phyloP scores from a whole-genome alignment of 2,329 filamentous ascomycete genomes.

The Clonostachys solani region DNA sequence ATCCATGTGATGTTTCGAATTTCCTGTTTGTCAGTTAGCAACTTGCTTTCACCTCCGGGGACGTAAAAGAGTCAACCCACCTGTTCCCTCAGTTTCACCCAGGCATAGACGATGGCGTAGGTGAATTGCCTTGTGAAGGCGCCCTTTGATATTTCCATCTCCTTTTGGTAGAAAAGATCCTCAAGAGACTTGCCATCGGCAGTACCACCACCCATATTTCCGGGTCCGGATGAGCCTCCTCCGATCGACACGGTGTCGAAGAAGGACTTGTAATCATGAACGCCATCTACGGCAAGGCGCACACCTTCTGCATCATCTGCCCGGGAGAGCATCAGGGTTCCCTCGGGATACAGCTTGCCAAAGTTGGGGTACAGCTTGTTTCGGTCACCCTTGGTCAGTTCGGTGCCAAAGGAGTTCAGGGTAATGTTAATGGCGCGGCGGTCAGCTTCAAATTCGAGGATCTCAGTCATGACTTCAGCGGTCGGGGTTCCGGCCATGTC shows the following conservation, averaged over 20 bases:
- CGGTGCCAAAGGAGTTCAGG: conserved; percentile 96
- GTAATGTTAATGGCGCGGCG: conserved; percentile 98
- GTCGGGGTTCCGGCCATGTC: conserved; percentile 88
- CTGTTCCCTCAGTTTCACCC: conserved; percentile 97
- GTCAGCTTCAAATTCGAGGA: conserved; percentile 95
- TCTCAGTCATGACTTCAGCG: conserved; percentile 90
- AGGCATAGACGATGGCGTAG: conserved; percentile 90
- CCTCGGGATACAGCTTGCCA: conserved; percentile 88
- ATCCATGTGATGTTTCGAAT: conserved; percentile 99
- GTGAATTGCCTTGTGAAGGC: conserved; percentile 97
- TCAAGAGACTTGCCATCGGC: conserved; percentile 86
- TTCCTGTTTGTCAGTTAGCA: conserved; percentile 61
- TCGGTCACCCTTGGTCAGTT: conserved; percentile 87
- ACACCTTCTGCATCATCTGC: conserved; percentile 96
- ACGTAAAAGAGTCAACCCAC: conserved; percentile 45
- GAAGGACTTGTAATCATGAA: conserved; percentile 91
- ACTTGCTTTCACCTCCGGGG: background rate
- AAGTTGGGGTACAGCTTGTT: conserved; percentile 96
- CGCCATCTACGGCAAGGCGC: conserved; percentile 85
- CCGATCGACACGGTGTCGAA: conserved; percentile 86
- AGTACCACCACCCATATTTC: conserved; percentile 79
- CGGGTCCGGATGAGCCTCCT: conserved; percentile 65
- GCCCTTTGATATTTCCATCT: conserved; percentile 96
- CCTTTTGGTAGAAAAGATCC: conserved; percentile 98
- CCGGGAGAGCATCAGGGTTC: conserved; percentile 88